A percentile compares a stretch with the other conserved stretches of the same genome.
Evolutionary conservation across 352 stramenopile genomes (phyloP).

Genomic region (Pythium rishiriense): DNA sequence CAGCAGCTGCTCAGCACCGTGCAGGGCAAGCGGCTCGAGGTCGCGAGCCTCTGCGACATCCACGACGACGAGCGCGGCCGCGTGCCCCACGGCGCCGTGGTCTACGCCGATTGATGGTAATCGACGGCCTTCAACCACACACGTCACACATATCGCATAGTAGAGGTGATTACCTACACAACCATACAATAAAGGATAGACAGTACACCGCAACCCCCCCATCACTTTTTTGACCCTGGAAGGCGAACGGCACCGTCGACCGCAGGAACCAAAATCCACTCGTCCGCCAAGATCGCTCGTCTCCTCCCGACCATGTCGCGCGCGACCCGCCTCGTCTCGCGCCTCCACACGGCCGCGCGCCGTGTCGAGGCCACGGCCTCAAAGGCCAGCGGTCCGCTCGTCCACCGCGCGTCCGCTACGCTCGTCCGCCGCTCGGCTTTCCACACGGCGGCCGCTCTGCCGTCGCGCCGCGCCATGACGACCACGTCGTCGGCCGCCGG

Average conservation of each 20-base stretch:
- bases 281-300: background rate
- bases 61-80: constrained; percentile 58
- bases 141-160: constrained; percentile 25
- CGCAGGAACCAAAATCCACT: background rate
- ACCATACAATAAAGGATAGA: background rate
- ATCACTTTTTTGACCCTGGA: background rate
- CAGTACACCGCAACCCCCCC: background rate
- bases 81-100: constrained; percentile 49
- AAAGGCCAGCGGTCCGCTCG: constrained; percentile 1
- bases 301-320: constrained; percentile 23
- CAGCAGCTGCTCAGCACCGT: constrained; percentile 74
- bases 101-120: constrained; percentile 20
- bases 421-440: background rate
- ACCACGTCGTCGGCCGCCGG: constrained; percentile 11
- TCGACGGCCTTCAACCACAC: background rate
- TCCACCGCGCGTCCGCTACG: constrained; percentile 8
- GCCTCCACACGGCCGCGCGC: constrained; percentile 9
- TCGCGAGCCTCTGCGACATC: constrained; percentile 64
- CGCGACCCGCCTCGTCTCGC: constrained; percentile 10
- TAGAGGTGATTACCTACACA: constrained; percentile 13
- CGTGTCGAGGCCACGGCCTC: background rate
- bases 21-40: constrained; percentile 69
- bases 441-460: background rate
- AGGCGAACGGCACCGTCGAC: constrained; percentile 1
- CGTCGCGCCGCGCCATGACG: constrained; percentile 9